Conservation (phyloP, 805 yeast genomes). For the Starmera caribaea region DNA sequence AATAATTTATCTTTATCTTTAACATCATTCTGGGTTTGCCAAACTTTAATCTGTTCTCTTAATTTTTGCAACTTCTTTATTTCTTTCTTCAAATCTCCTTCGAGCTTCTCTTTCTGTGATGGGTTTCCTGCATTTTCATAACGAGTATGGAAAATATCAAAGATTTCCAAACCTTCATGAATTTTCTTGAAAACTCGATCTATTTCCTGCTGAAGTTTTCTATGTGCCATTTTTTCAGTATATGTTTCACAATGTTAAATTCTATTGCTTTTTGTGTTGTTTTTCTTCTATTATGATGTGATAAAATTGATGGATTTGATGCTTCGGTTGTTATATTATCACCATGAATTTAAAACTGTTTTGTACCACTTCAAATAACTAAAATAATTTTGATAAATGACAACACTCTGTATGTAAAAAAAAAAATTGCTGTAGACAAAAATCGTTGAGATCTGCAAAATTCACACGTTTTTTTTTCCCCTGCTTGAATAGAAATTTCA, state of each 20-base stretch:
- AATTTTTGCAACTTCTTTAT: conserved; percentile 88
- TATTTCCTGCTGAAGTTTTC: conserved; percentile 52
- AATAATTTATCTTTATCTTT: conserved; percentile 76
- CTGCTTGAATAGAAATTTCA: no score
- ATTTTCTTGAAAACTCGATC: conserved; percentile 88
- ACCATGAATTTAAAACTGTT: conserved; percentile 3
- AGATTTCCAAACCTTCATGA: conserved; percentile 78
- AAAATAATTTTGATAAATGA: background rate
- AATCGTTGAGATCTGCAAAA: no score
- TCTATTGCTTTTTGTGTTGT: background rate
- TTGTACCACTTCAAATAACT: background rate
- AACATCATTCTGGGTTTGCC: conserved; percentile 85
- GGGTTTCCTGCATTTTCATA: conserved; percentile 70
- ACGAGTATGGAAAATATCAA: conserved; percentile 80
- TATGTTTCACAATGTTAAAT: background rate
- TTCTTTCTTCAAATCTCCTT: conserved; percentile 85
- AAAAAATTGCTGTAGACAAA: no score
- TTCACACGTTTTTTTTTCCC: no score
- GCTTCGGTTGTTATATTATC: conserved; percentile 3
- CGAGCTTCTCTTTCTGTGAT: conserved; percentile 86
- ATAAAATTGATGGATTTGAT: background rate
- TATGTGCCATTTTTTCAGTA: conserved; percentile 25
- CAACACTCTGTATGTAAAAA: background rate
- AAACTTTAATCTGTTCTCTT: conserved; percentile 89
- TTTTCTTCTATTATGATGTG: background rate